These are phyloP conservation scores for Penicillium sp. DNA, from an alignment of 2,329 filamentous ascomycete species.

Conservation along the genomic window DNA sequence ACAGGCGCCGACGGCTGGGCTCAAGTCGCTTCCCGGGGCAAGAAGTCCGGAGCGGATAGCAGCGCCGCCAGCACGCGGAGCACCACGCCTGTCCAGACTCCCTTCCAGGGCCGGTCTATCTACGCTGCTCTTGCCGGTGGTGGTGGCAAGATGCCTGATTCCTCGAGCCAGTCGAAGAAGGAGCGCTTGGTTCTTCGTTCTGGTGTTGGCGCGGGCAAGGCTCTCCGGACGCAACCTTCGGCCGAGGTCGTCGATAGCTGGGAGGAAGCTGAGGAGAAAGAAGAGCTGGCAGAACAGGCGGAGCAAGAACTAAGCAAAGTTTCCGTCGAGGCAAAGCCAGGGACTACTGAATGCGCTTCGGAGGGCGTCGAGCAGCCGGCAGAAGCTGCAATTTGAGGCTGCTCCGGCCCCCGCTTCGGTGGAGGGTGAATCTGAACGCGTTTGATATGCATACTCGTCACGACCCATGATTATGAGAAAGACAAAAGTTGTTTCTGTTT, in stretches of 20 bases:
- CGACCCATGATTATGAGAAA: conserved; percentile 16
- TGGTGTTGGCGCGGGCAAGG: conserved; percentile 37
- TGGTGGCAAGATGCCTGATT: conserved; percentile 18
- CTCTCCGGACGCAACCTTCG: conserved; percentile 26
- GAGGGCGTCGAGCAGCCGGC: not conserved
- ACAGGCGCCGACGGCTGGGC: conserved; percentile 40
- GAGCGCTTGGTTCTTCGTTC: conserved; percentile 40
- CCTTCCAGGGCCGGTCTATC: conserved; percentile 31
- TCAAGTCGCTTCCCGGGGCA: conserved; percentile 41
- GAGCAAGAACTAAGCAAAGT: conserved; percentile 24
- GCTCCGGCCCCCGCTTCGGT: not conserved
- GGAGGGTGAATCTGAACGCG: not conserved
- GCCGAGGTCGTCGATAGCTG: conserved; percentile 48
- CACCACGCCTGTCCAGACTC: conserved; percentile 22
- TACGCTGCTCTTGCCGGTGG: conserved; percentile 35
- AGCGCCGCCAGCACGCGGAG: conserved; percentile 29
- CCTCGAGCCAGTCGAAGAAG: conserved; percentile 27
- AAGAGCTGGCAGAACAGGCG: conserved; percentile 40
- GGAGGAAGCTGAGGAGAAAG: conserved; percentile 49
- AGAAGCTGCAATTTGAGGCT: not conserved
- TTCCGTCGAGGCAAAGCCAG: not conserved
- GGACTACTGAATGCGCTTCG: not conserved
- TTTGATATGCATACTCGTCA: conserved; percentile 2
- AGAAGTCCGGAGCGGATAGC: conserved; percentile 24
- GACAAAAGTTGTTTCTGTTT: conserved; percentile 3